Base-by-base conservation (phyloP, 371 early-diverging fungal genomes). In the Mortierella sp. region DNA sequence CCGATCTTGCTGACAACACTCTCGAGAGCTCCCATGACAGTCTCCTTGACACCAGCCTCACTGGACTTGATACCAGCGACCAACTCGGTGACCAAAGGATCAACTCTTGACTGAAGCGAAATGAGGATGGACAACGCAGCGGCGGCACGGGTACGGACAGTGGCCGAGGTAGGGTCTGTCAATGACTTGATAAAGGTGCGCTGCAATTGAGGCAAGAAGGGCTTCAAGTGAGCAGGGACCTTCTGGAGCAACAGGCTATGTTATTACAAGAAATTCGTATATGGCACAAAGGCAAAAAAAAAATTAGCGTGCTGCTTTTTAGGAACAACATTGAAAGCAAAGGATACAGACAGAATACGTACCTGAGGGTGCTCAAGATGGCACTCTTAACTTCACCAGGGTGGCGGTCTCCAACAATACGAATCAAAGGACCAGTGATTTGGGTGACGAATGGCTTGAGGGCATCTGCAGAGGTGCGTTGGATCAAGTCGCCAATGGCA, bases 201-300 rank as follows among this genome's bases (percentile, higher is more conserved):
- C 89, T 98, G 98, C 53, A 98, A 94, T 90, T 99, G 99, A 53
- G 99, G 99, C 76, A 99, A 89, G 94, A 99, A 99, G 11, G 99
- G 98, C 77, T 96, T 97, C 80, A 98, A 91, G 76, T 94, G 91
- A 70, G 94, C 91, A 28, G 98, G 95, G 3, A 97, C 96, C 88
- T 96, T 97, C 55, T 83, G 86, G 71, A 99, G 90, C 46, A 98
- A 88, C 74, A 91, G 79, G 61, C 93, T 94, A 81, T 50, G 9
- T 26, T 28, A 34, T 31, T 19, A 31, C 8, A 3, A 8, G 31
- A 34, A 69, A 34, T 46, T 55, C 4, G 21, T 44, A 55, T 6
- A 40, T 40, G 43, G 43, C 4, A 40, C 43, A 40, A 40, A 40
- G 43, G 43, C 43, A 67, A 2, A 74, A 55, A 53, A 34, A 37